Base-by-base conservation (phyloP, 257 asterid genomes). In the Solanum pinnatisectum region DNA sequence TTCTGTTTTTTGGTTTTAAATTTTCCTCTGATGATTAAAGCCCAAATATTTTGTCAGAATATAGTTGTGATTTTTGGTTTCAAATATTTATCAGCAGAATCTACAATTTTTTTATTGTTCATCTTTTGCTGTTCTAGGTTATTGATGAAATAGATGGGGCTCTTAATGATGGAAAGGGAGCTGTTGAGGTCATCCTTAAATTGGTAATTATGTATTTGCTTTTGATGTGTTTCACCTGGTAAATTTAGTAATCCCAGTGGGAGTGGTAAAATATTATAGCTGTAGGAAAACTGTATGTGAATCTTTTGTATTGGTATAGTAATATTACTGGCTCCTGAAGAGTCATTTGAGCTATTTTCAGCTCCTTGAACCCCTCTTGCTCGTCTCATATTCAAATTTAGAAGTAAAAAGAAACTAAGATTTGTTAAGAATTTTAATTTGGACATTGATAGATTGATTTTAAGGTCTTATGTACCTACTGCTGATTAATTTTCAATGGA, bases 71-170 rank as follows among this genome's bases (percentile, higher is more conserved):
- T 74, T 78, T 76, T 82, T 4, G 23, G 23, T 40, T 49, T 49
- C 30, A 32, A 30, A 16, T 82, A 39, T 49, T 49, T 82, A 3
- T 82, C 70, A 49, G 86, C 10, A 4, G 86, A 82, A 82, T 35
- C 30, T 49, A 32, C 22, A 4, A 16, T 30, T 3, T 20, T 9
- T n/a, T 46, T 82, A 46, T 32, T 44, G 65, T 49, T 81, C 30
- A 30, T 30, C 18, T 18, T 82, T 49, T 82, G 40, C 44, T 32
- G 68, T 49, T 91, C 42, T 86, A 97, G 99, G 95, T 97, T 84
- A 93, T 97, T 90, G 99, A 97, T 92, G 99, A 97, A 91, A 97
- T 96, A 85, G 99, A 97, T 89, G 99, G 99, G 84, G 98, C 99
- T 88, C 99, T 96, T 71, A 96, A 95, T 87, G 99, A 95, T 68